These are phyloP conservation scores for Albatrellus ellisii DNA, from an alignment of 768 basidiomycete species.

Conservation along the genomic window DNA sequence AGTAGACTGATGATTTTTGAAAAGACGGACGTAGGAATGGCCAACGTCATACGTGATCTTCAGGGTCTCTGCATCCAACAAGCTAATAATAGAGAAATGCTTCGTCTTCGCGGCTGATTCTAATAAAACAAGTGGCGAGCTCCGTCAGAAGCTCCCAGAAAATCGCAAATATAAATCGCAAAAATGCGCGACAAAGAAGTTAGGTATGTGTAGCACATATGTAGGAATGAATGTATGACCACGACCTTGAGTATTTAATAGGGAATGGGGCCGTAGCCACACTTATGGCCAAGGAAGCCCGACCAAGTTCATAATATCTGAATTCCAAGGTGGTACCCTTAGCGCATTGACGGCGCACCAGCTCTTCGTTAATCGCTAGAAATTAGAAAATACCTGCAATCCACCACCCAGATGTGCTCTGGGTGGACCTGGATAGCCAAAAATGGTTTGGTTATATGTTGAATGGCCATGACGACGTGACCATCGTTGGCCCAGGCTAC, in stretches of 20 bases:
- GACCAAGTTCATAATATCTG: slow-evolving; percentile 22
- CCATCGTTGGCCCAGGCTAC: slow-evolving; percentile 70
- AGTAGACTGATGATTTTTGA: slow-evolving; percentile 21
- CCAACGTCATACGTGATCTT: slow-evolving; percentile 46
- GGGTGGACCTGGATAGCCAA: slow-evolving; percentile 90
- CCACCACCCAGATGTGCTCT: slow-evolving; percentile 70
- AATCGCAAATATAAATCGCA: slow-evolving; percentile 59
- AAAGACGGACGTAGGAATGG: slow-evolving; percentile 34
- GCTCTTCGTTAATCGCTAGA: slow-evolving; percentile 51
- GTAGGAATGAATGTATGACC: slow-evolving; percentile 6
- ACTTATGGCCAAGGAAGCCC: slow-evolving; percentile 47
- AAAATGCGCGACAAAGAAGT: slow-evolving; percentile 26
- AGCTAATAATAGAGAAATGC: slow-evolving; percentile 59
- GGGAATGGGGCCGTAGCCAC: slow-evolving; percentile 15
- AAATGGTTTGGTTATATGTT: slow-evolving; percentile 53
- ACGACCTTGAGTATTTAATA: slow-evolving; percentile 13
- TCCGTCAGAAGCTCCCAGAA: slow-evolving; percentile 46
- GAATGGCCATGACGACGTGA: slow-evolving; percentile 59
- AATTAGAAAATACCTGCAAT: slow-evolving; percentile 53
- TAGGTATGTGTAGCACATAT: slow-evolving; percentile 27
- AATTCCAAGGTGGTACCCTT: slow-evolving; percentile 28
- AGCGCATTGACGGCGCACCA: slow-evolving; percentile 38
- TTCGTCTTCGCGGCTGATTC: slow-evolving; percentile 72
- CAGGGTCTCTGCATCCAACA: slow-evolving; percentile 36
- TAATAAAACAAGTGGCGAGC: slow-evolving; percentile 51